A percentile compares a stretch with the other conserved stretches of the same genome.
These are phyloP conservation scores for Arthrobotrys sphaeroides DNA, from an alignment of 2,329 filamentous ascomycete genomes.

Conservation along the genomic window DNA sequence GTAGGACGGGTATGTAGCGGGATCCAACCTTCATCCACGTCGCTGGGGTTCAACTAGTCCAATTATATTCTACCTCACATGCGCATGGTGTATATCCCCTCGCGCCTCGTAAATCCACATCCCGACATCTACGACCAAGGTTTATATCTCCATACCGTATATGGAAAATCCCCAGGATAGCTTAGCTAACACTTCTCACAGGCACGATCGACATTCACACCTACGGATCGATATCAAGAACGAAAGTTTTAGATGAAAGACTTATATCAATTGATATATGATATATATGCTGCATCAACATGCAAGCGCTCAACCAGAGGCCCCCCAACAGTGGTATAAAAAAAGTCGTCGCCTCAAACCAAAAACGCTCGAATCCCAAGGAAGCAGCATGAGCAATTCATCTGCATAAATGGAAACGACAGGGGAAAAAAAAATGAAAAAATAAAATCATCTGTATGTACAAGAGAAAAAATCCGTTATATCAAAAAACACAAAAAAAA, in stretches of 20 bases:
- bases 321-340: constrained; percentile 1
- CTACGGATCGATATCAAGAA: background rate
- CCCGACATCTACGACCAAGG: background rate
- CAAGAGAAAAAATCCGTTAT: constrained; percentile 20
- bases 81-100: too few relatives aligned
- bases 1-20: too few relatives aligned
- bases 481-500: background rate
- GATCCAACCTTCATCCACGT: too few relatives aligned
- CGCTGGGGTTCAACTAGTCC: too few relatives aligned
- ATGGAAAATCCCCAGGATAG: background rate
- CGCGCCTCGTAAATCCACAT: too few relatives aligned
- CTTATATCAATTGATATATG: constrained; percentile 12
- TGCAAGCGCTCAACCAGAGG: background rate
- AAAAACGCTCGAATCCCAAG: constrained; percentile 4
- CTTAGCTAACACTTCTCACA: background rate
- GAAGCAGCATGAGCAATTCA: constrained; percentile 6
- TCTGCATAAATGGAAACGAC: too few relatives aligned
- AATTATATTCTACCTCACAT: too few relatives aligned
- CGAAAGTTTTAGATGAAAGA: background rate
- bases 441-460: constrained; percentile 6
- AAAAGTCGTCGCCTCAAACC: background rate
- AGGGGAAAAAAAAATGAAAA: background rate
- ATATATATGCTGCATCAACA: background rate
- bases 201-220: background rate
- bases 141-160: background rate